Base-by-base conservation (phyloP, 1,139 yeast species). In the Kodamaea suecica region DNA sequence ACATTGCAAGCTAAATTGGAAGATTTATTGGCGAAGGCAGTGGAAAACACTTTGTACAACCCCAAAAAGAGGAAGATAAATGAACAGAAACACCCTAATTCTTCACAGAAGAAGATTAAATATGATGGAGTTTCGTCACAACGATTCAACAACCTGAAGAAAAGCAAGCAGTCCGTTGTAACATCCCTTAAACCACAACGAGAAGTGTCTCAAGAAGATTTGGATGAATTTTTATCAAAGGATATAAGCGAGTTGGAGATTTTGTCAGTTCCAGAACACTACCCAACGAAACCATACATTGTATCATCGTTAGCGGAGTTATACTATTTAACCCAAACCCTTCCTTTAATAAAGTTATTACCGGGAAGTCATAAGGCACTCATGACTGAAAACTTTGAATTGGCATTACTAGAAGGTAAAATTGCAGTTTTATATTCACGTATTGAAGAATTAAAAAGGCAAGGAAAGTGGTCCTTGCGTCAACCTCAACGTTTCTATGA, bases 381-480 rank as follows among this genome's bases (percentile, higher is more conserved):
- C 31, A 79, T 87, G 36, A 85, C 97, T 0, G 94, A 85, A 33
- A 78, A 85, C 40, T 92, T 79, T 60, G 95, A 87, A 50, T 74
- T 84, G 49, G 87, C 95, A 0, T 64, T 90, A 19, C 73, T 87
- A n/a, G 99, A 92, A 54, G 95, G 97, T 6, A 85, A 90, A 53
- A 79, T 92, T 7, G 87, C 95, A 0, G 96, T 88, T n/a, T 78
- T 87, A 11, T 85, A 87, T 50, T 85, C 95, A 3, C 74, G 97
- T 39, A 90, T 94, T 31, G 98, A 92, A 52, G 97, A 90, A 54
- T 68, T 94, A 41, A 86, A 88, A 53, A 69, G 95, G 35, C 82
- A 83, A 38, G 86, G 87, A 4, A 80, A 84, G 49, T 94, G 98
- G 98, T 84, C 96, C 17, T 65, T 90, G 37, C 72, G 95, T 34